phyloP scores from a whole-genome alignment of 345 rosid genomes.

The Theobroma cacao region DNA sequence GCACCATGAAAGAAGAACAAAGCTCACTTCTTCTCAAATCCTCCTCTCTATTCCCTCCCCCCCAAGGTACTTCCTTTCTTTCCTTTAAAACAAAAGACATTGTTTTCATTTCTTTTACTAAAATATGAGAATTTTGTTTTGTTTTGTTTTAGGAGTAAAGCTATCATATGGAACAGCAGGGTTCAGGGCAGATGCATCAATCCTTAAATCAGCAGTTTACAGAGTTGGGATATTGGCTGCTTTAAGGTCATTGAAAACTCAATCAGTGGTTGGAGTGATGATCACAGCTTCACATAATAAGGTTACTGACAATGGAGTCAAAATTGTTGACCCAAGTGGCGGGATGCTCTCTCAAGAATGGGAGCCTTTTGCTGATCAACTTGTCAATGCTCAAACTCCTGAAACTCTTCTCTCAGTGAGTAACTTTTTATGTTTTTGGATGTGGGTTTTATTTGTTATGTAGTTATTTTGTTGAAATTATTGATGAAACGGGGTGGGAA shows the following conservation, averaged over 20 bases:
- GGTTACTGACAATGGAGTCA: constrained; percentile 83
- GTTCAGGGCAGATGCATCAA: constrained; percentile 72
- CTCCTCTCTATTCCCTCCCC: constrained; percentile 52
- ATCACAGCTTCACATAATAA: constrained; percentile 94
- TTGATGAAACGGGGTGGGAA: neutral
- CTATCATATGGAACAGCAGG: constrained; percentile 91
- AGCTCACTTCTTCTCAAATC: constrained; percentile 46
- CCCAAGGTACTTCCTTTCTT: constrained; percentile 35
- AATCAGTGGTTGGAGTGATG: constrained; percentile 68
- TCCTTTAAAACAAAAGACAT: neutral
- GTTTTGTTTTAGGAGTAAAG: constrained; percentile 40
- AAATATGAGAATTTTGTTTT: neutral
- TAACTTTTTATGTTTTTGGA: neutral
- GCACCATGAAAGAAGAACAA: constrained; percentile 60
- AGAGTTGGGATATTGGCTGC: constrained; percentile 85
- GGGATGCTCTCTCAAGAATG: constrained; percentile 91
- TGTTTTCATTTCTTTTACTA: neutral
- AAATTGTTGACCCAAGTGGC: constrained; percentile 81
- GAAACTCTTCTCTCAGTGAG: constrained; percentile 49
- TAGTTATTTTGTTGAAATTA: neutral
- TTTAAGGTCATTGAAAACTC: constrained; percentile 75
- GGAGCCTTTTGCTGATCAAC: constrained; percentile 90
- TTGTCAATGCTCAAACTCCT: constrained; percentile 65
- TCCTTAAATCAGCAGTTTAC: constrained; percentile 67
- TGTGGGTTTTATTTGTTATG: neutral